These are phyloP conservation scores for Pleurotus giganteus DNA, from an alignment of 768 basidiomycete species.

Conservation along the genomic window DNA sequence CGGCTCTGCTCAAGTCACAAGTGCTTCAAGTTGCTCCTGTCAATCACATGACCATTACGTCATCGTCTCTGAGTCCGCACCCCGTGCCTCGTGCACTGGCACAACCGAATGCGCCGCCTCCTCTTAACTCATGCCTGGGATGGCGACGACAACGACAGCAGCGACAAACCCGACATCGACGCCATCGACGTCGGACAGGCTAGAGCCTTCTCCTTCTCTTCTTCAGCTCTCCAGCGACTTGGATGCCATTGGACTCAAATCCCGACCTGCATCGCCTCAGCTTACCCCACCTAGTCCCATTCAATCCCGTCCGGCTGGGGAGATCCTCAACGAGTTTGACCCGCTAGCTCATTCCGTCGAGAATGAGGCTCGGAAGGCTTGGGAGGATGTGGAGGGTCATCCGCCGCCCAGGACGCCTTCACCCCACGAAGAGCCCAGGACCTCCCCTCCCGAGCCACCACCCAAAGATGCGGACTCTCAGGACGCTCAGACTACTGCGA, in stretches of 20 bases:
- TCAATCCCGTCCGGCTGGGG: conserved; percentile 21
- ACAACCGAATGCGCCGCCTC: no score
- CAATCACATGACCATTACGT: neutral
- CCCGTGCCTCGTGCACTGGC: neutral
- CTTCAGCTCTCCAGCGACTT: neutral
- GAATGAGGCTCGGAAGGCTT: conserved; percentile 59
- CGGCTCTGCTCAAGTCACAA: no score
- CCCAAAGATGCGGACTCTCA: conserved; percentile 28
- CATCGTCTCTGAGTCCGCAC: neutral
- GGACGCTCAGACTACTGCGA: conserved; percentile 17
- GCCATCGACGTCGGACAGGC: neutral
- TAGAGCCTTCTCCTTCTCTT: neutral
- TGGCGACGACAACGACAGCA: neutral
- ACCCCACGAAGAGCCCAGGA: conserved; percentile 13
- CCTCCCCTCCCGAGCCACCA: conserved; percentile 33
- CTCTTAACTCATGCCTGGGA: neutral
- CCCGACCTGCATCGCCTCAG: conserved; percentile 10
- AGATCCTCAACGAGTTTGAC: conserved; percentile 65
- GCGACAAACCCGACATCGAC: conserved; percentile 1
- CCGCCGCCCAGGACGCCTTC: conserved; percentile 45
- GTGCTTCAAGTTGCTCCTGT: neutral
- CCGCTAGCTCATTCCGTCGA: conserved; percentile 60
- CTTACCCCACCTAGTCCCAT: conserved; percentile 10
- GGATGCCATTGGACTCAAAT: conserved; percentile 8
- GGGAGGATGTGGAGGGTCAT: conserved; percentile 62